These are phyloP conservation scores for Hypoxylon sp. DNA, from an alignment of 2,329 filamentous ascomycete genomes.

Conservation along the genomic window DNA sequence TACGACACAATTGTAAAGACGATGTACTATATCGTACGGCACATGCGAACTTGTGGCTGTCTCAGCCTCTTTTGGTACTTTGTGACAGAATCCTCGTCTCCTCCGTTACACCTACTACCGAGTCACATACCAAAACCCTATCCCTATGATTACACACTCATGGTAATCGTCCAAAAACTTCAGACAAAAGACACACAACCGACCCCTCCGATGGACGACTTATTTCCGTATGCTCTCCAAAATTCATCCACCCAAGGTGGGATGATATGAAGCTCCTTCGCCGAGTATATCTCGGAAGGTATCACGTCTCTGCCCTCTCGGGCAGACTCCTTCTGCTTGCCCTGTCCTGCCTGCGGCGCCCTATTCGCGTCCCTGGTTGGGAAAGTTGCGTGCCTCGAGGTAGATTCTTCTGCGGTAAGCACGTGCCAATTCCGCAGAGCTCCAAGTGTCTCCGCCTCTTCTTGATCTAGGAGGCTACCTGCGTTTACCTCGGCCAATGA, in stretches of 20 bases:
- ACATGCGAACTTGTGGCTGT: slow-evolving; percentile 13
- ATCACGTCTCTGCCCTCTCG: not conserved
- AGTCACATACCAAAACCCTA: not conserved
- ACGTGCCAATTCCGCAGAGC: slow-evolving; percentile 23
- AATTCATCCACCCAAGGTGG: slow-evolving; percentile 39
- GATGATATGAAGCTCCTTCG: slow-evolving; percentile 31
- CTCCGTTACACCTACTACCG: not conserved
- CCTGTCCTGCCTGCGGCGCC: not conserved
- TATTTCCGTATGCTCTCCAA: slow-evolving; percentile 47
- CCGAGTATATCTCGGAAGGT: slow-evolving; percentile 22
- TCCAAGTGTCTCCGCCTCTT: slow-evolving; percentile 12
- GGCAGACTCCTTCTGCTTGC: not conserved
- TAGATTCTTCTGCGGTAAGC: slow-evolving; percentile 17
- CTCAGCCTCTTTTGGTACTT: not conserved
- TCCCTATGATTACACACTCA: not conserved
- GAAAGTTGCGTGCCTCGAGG: not conserved
- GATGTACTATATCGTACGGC: slow-evolving; percentile 51
- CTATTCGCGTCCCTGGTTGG: not conserved
- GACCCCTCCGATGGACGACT: slow-evolving; percentile 26
- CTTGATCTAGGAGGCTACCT: slow-evolving; percentile 28
- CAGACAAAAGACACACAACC: slow-evolving; percentile 26
- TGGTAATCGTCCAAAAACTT: not conserved
- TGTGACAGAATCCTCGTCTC: not conserved
- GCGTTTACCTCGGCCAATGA: not conserved
- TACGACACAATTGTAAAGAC: slow-evolving; percentile 47